Percentiles rank a stretch among this genome's conserved stretches.
Conservation (phyloP, 345 rosid species). For the Syzygium oleosum region DNA sequence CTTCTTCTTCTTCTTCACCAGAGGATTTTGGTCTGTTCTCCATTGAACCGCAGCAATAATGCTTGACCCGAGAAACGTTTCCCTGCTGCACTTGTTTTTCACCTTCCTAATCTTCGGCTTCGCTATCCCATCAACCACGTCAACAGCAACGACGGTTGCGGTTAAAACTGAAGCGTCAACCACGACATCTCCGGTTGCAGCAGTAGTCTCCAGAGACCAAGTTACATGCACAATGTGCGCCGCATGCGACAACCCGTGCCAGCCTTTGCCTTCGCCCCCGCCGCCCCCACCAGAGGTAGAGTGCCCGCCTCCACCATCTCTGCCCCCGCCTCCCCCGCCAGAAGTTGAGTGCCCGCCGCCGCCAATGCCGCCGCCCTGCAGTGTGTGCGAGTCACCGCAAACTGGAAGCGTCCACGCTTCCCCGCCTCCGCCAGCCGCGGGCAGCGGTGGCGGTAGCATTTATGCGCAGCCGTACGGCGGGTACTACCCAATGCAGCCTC, state of each 20-base stretch:
- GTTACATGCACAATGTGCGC: constrained; percentile 33
- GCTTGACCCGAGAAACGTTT: neutral
- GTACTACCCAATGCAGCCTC: constrained; percentile 19
- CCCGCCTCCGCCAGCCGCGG: neutral
- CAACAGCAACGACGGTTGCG: neutral
- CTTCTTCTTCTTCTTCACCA: neutral
- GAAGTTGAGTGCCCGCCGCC: neutral
- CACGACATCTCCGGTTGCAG: neutral
- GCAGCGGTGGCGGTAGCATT: neutral
- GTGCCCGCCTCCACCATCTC: constrained; percentile 21
- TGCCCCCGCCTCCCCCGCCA: neutral
- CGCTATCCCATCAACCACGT: neutral
- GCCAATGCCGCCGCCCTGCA: neutral
- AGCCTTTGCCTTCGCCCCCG: constrained; percentile 26
- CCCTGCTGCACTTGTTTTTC: neutral
- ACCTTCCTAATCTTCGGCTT: neutral
- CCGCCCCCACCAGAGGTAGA: constrained; percentile 6
- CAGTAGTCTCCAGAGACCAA: constrained; percentile 2
- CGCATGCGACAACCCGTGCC: constrained; percentile 16
- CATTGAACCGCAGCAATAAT: neutral
- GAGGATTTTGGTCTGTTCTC: neutral
- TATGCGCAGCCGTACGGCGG: constrained; percentile 8
- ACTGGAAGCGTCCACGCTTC: constrained; percentile 12
- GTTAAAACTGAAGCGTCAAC: neutral
- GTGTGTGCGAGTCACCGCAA: neutral